Base-by-base conservation (phyloP, 176 grass and related monocot species). In the Tuctoria greenei region DNA sequence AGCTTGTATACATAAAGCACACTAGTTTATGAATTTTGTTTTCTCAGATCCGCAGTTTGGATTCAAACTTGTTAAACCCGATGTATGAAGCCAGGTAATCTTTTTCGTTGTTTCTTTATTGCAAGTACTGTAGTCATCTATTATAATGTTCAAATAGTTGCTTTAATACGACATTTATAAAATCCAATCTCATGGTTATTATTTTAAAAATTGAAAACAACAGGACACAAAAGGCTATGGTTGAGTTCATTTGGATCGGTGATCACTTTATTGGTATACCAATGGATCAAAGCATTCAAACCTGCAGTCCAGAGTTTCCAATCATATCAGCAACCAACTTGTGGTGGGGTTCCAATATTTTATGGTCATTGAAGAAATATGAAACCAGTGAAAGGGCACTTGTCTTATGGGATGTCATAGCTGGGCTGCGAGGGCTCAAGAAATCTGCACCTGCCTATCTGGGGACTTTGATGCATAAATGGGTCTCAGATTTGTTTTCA, bases 61-160 rank as follows among this genome's bases (percentile, higher is more conserved):
- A 93, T 71, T 44, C 54, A 4, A 84, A 88, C 47, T 79, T 93
- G 51, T 67, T 97, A 81, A 80, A 97, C 58, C 95, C 84, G 80
- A 97, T 97, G 91, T 97, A 97, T 90, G 88, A 97, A 80, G 88
- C 82, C 86, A 93, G 88, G 95, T 97, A 77, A 77, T 76, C 44
- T 66, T 75, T 18, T 66, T 75, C 75, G 49, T 35, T 6, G 34
- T 61, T 69, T 54, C 37, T 47, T 62, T 84, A 25, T 28, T 52
- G 18, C 43, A 61, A 69, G 70, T 67, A 58, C 2, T 45, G 38
- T 27, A 8, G 37, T 55, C 14, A 49, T 67, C 10, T 77, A 4
- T 4, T 64, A 54, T 4, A 44, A 63, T 84, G 0, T 40, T 69
- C 28, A 58, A 67, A 28, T 76, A 11, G 27, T 77, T 56, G 28